Evolutionary conservation across 768 basidiomycete species (phyloP), one percentile per base, ranked within the genome.

Genomic region (Austroboletus eburneus): DNA sequence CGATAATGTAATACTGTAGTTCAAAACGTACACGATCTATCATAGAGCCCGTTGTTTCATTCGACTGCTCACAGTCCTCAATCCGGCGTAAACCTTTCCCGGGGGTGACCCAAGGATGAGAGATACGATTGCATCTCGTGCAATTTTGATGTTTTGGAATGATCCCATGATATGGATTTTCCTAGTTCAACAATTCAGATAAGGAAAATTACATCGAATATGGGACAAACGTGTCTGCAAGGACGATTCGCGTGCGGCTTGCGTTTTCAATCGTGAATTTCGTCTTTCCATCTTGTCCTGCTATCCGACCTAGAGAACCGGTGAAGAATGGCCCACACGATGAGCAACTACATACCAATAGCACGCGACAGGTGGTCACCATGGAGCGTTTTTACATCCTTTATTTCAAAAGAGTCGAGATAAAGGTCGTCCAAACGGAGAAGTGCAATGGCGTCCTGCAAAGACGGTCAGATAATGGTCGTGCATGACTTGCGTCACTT

Each of bases 111-210:
- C 94, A 14, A 97, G 76, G 55, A 97, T 97, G 17, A 96, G 79
- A 13, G 91, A 92, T 22, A 96, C 94, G 51, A 99, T 84, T 6
- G 96, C 93, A 66, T 97, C 95, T 46, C 94, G 79, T 0, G 96
- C 96, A 48, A 98, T 80, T 69, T 95, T 96, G 75, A 99, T 98
- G 62, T 96, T 96, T 73, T 94, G 91, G 72, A 96, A 97, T 14
- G 94, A 95, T 20, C 96, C 96, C 67, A 99, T 84, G 57, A 99
- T 97, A 58, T 97, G 94, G 32, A 99, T 96, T 79, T 96, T 94
- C 23, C 94, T 96, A 58, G 6, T n/a, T 51, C 50, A 18, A 52
- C 17, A 23, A 17, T 17, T 62, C 17, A 58, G 38, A 42, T 50
- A 41, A 40, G 18, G 10, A 43, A 4, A 35, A 24, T 24, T 9